Evolutionary conservation across 306 rosid genomes (phyloP), one percentile per base, ranked within the genome.

Genomic region (Begonia fuchsioides): DNA sequence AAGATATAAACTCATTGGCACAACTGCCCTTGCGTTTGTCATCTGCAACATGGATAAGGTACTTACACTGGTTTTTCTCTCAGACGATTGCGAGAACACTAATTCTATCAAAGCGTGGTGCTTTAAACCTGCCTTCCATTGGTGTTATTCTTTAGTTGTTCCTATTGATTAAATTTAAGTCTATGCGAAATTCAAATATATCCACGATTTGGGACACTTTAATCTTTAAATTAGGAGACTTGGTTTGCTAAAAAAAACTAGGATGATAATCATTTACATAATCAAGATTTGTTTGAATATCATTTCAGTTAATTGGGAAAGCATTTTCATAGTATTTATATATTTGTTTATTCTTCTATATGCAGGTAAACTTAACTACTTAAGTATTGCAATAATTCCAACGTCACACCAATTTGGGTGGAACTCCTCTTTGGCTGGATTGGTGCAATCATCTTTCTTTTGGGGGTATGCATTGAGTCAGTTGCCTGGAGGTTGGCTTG

Each of bases 1-100:
- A 41, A 77, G 98, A 60, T 90, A 85, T 73, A 85, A 82, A 60
- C 73, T 92, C 57, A 75, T 92, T 2, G 87, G 83, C 39, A 79
- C 94, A 18, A 85, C 94, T 0, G 74, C 98, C 5, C 80, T 92
- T 20, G 98, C 98, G n/a, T 85, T 92, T 32, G 79, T 92, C 60
- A 68, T 92, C 49, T 92, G 96, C 39, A 92, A 85, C 78, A 92
- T 92, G 98, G 96, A 92, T 53, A 92, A 92, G 94, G 98, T 90
- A 44, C 13, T 12, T 50, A 6, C 14, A 60, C 52, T n/a, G 45
- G 54, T 19, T 3, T 8, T 44, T 47, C 15, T 44, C 5, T 13
- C 15, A 17, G 15, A 4, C 7, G 35, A 26, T 26, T 26, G 35
- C 8, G 35, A 26, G 35, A 26, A 26, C 7, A 26, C 35, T 26